Percentiles rank a stretch among this genome's conserved stretches.
These are phyloP conservation scores for Kentomonas sorsogonicus DNA, from an alignment of 208 protist genomes.

Conservation along the genomic window DNA sequence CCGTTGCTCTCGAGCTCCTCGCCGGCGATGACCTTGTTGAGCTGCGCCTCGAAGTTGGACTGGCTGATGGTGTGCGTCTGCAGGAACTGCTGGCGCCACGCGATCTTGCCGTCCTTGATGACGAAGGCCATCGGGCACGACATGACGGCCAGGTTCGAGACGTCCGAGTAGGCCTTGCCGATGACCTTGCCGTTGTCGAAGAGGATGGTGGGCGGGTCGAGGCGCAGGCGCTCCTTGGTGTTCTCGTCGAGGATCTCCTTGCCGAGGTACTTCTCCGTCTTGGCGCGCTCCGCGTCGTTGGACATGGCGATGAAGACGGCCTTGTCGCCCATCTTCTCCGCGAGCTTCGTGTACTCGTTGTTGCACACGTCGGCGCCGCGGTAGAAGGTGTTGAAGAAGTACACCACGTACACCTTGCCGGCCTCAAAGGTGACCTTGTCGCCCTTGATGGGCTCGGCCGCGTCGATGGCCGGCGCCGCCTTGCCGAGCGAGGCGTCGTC, in stretches of 20 bases:
- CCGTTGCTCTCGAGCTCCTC: slow-evolving; percentile 83
- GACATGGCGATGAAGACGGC: slow-evolving; percentile 83
- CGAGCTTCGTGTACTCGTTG: slow-evolving; percentile 84
- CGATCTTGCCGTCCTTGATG: slow-evolving; percentile 74
- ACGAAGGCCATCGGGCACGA: slow-evolving; percentile 89
- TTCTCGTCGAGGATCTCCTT: slow-evolving; percentile 88
- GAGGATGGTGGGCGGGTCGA: slow-evolving; percentile 65
- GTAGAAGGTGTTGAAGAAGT: slow-evolving; percentile 92
- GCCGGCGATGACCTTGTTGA: slow-evolving; percentile 66
- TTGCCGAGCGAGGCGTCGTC: slow-evolving; percentile 76
- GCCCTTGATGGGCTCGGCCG: slow-evolving; percentile 65
- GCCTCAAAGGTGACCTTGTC: slow-evolving; percentile 42
- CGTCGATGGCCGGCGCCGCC: slow-evolving; percentile 51
- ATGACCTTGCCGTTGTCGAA: slow-evolving; percentile 84
- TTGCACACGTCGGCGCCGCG: slow-evolving; percentile 84
- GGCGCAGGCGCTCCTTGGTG: slow-evolving; percentile 83
- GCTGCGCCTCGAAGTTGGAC: slow-evolving; percentile 88
- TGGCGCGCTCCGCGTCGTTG: slow-evolving; percentile 83
- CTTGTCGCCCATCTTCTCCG: slow-evolving; percentile 65
- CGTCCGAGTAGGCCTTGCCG: slow-evolving; percentile 66
- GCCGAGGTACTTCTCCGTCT: slow-evolving; percentile 88
- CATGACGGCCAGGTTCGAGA: slow-evolving; percentile 80
- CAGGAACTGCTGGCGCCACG: slow-evolving; percentile 89
- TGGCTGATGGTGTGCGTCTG: slow-evolving; percentile 82
- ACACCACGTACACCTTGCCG: slow-evolving; percentile 80